A percentile compares a stretch with the other conserved stretches of the same genome.
Evolutionary conservation across 805 yeast genomes (phyloP).

Genomic region (Candida endomychidarum): DNA sequence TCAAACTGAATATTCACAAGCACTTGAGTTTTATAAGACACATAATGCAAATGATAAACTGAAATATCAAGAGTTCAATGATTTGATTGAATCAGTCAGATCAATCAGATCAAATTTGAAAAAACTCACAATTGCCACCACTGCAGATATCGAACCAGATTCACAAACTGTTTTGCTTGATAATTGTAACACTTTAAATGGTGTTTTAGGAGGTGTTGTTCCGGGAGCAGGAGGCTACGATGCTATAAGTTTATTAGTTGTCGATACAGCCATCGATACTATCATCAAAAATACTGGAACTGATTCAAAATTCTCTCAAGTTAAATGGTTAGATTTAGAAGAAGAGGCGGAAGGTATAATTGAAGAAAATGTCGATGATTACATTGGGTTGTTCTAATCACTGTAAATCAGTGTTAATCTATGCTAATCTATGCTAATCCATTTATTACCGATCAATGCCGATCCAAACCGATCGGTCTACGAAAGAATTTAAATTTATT

Average conservation of each 20-base stretch:
- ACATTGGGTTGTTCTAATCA: constrained; percentile 11
- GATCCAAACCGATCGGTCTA: too few relatives aligned
- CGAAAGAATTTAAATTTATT: too few relatives aligned
- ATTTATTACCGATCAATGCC: too few relatives aligned
- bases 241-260: constrained; percentile 76
- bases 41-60: background rate
- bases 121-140: constrained; percentile 59
- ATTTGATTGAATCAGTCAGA: constrained; percentile 40
- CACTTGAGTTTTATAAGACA: constrained; percentile 14
- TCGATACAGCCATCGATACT: constrained; percentile 39
- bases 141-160: constrained; percentile 87
- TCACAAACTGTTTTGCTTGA: constrained; percentile 72
- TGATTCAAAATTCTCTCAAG: constrained; percentile 40
- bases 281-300: constrained; percentile 21
- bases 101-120: constrained; percentile 59
- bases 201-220: constrained; percentile 93
- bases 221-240: constrained; percentile 99
- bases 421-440: too few relatives aligned
- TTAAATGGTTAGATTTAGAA: constrained; percentile 65
- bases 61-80: constrained; percentile 20
- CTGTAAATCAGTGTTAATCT: too few relatives aligned
- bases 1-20: constrained; percentile 36
- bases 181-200: constrained; percentile 46
- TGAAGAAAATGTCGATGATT: constrained; percentile 45
- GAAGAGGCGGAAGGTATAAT: constrained; percentile 62